Conservation (phyloP, 352 stramenopile species). For the Globisporangium iwayamae region DNA sequence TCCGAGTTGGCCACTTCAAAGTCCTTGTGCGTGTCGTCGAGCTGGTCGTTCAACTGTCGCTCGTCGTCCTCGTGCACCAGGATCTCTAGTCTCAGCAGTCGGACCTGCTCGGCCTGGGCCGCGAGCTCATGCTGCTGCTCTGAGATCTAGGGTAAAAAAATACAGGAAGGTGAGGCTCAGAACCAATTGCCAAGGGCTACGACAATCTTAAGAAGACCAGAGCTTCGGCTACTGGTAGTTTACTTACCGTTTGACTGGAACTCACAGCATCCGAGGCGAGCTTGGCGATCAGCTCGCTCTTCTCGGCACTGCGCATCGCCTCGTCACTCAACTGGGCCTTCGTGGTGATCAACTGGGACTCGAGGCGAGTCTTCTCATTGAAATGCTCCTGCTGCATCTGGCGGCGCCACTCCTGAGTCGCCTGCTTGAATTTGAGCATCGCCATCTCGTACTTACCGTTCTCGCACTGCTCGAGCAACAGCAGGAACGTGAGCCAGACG, state of each 20-base stretch:
- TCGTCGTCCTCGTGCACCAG: conserved; percentile 66
- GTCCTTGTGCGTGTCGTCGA: conserved; percentile 54
- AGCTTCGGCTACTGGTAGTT: neutral
- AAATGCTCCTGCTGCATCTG: conserved; percentile 48
- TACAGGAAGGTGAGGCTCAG: neutral
- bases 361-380: conserved; percentile 33
- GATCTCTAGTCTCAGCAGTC: conserved; percentile 61
- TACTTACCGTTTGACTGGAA: conserved; percentile 32
- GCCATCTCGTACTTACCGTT: conserved; percentile 83
- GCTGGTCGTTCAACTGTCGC: conserved; percentile 51
- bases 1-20: conserved; percentile 70
- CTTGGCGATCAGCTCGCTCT: conserved; percentile 46
- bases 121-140: conserved; percentile 34
- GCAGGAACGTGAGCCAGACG: conserved; percentile 71
- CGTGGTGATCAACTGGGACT: conserved; percentile 25
- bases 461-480: conserved; percentile 77
- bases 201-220: no score
- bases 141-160: conserved; percentile 24
- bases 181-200: neutral
- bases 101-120: conserved; percentile 41
- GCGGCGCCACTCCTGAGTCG: conserved; percentile 45
- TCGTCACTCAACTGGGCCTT: conserved; percentile 37
- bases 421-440: conserved; percentile 84
- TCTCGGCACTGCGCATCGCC: conserved; percentile 30
- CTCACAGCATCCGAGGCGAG: conserved; percentile 35